Base-by-base conservation (phyloP, 2,329 filamentous ascomycete species). In the Claviceps sp. region DNA sequence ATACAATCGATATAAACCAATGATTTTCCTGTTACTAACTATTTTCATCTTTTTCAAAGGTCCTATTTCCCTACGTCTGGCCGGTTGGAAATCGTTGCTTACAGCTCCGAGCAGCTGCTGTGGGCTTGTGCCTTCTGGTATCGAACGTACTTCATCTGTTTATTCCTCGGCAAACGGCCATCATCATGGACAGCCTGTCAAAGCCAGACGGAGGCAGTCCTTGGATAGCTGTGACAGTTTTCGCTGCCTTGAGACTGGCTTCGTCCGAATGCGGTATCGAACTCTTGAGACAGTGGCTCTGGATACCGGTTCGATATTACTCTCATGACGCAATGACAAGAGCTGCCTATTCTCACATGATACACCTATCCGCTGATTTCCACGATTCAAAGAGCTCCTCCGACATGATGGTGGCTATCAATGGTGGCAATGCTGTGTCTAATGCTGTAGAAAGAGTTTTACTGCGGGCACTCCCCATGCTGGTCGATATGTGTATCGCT, bases 1-100 rank as follows among this genome's bases (percentile, higher is more conserved):
- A 34, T 11, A 34, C 9, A 34, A 9, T 34, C 30, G 3, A 4
- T 34, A 34, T 11, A 34, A 34, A 34, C 0, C 9, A 34, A 34
- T 34, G 9, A 34, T 34, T 22, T 11, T 43, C 7, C 14, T 43
- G 20, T 22, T 43, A 22, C 53, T 54, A 11, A 54, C 36, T 34
- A 34, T 34, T 34, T 30, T 30, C 26, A 30, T 30, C 8, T 13
- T 9, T n/a, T n/a, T 14, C 4, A 18, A 52, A 84, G 79, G 69
- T 91, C 38, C 84, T 95, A 63, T 71, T 90, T 30, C 87, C 87
- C 0, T 87, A 89, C 61, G 72, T 95, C 20, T 90, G 86, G 80
- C 89, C 89, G 1, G 76, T 79, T 49, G 76, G 82, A 43, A 78
- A 85, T 60, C 75, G 72, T 50, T 65, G 69, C 14, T 75, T 93